Percentiles rank a stretch among this genome's conserved stretches.
Conservation (phyloP, 2,329 filamentous ascomycete genomes). For the Alternaria tenuissima region DNA sequence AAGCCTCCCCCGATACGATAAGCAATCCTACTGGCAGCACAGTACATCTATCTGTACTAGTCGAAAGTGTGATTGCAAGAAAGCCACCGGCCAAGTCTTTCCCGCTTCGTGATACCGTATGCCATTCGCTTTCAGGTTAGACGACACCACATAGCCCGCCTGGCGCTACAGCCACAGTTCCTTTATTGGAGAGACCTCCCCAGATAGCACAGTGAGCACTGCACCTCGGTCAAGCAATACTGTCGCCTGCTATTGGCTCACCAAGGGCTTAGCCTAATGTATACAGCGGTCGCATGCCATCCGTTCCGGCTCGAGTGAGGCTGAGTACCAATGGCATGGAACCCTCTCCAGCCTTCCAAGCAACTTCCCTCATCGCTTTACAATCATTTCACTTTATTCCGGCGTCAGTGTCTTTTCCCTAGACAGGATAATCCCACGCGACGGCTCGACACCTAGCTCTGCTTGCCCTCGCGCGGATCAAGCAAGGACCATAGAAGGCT, state of each 20-base stretch:
- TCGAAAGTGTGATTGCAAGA: conserved; percentile 18
- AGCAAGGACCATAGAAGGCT: not conserved
- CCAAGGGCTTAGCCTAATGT: conserved; percentile 23
- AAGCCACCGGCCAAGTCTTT: conserved; percentile 21
- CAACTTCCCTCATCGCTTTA: conserved; percentile 16
- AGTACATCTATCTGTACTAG: conserved; percentile 22
- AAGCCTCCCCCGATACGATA: not conserved
- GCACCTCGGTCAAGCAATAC: conserved; percentile 29
- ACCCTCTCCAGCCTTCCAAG: conserved; percentile 5
- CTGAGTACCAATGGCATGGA: conserved; percentile 15
- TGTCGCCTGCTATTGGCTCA: conserved; percentile 18
- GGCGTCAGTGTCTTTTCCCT: conserved; percentile 2
- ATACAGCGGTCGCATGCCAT: conserved; percentile 11
- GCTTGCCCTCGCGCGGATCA: not conserved
- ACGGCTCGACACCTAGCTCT: conserved; percentile 2
- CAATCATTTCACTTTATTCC: conserved; percentile 1
- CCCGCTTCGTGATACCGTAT: conserved; percentile 15
- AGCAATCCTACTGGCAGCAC: conserved; percentile 11
- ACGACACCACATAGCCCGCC: conserved; percentile 29
- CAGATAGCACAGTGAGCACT: conserved; percentile 11
- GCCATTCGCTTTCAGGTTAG: conserved; percentile 16
- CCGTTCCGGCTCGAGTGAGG: conserved; percentile 21
- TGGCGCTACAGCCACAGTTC: conserved; percentile 26
- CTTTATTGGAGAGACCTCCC: conserved; percentile 27
- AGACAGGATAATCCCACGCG: not conserved